Percentiles rank a stretch among this genome's conserved stretches.
phyloP scores from a whole-genome alignment of 2,329 filamentous ascomycete species.

The Emericellopsis atlantica region DNA sequence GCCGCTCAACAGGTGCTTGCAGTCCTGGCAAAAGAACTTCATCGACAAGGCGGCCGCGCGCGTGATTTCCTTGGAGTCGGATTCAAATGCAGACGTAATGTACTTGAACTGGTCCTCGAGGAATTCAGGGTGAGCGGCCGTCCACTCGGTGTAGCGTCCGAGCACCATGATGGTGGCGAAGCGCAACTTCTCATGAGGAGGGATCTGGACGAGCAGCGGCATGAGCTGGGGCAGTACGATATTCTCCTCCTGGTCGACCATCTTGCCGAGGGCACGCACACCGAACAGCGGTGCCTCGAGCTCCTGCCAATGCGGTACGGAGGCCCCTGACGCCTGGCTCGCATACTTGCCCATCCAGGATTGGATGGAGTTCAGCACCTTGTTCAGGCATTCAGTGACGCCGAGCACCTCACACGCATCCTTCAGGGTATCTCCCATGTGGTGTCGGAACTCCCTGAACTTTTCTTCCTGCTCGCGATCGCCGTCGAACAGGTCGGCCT shows the following conservation, averaged over 20 bases:
- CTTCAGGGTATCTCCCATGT: slow-evolving; percentile 96
- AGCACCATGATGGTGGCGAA: slow-evolving; percentile 98
- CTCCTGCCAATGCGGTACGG: slow-evolving; percentile 91
- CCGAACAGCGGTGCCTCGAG: slow-evolving; percentile 91
- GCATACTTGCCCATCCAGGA: slow-evolving; percentile 79
- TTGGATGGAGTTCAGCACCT: slow-evolving; percentile 78
- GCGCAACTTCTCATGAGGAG: slow-evolving; percentile 91
- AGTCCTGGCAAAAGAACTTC: slow-evolving; percentile 95
- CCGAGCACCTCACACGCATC: slow-evolving; percentile 95
- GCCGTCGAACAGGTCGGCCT: slow-evolving; percentile 83
- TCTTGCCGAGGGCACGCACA: slow-evolving; percentile 89
- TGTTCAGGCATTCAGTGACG: slow-evolving; percentile 78
- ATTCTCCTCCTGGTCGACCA: slow-evolving; percentile 83
- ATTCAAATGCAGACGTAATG: slow-evolving; percentile 85
- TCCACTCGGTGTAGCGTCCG: slow-evolving; percentile 96
- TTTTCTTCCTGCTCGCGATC: slow-evolving; percentile 94
- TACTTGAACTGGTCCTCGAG: slow-evolving; percentile 89
- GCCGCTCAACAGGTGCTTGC: slow-evolving; percentile 69
- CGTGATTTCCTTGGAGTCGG: slow-evolving; percentile 79
- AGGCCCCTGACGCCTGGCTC: slow-evolving; percentile 55
- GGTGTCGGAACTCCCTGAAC: slow-evolving; percentile 90
- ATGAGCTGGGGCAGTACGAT: slow-evolving; percentile 85
- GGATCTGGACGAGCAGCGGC: slow-evolving; percentile 85
- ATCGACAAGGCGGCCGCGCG: slow-evolving; percentile 86
- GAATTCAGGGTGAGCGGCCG: slow-evolving; percentile 82